A percentile compares a stretch with the other conserved stretches of the same genome.
Evolutionary conservation across 345 rosid species (phyloP).

Genomic region (Syzygium oleosum): DNA sequence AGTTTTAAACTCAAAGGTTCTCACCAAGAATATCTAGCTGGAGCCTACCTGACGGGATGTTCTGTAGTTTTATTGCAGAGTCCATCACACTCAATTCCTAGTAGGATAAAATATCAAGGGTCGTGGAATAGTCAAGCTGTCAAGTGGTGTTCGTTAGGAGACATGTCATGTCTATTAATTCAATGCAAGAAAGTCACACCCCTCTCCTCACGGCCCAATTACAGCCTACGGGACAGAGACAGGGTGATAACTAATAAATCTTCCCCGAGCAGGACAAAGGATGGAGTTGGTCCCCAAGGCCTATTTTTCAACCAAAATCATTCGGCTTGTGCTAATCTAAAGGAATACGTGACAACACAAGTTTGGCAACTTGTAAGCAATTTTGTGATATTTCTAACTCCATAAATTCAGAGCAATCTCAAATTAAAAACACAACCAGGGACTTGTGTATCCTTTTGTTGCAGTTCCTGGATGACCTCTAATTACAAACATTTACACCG

Average conservation of each 20-base stretch:
- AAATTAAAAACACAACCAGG: neutral
- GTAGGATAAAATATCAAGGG: neutral
- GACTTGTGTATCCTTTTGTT: no score
- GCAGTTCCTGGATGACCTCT: no score
- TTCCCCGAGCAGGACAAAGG: neutral
- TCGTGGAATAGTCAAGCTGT: neutral
- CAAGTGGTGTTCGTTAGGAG: neutral
- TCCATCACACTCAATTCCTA: neutral
- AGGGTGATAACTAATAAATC: no score
- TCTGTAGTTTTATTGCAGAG: accelerated
- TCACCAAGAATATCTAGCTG: neutral
- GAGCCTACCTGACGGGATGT: neutral
- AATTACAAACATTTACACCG: no score
- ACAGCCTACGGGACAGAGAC: neutral
- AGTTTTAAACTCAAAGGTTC: neutral
- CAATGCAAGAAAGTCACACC: neutral
- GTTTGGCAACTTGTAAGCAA: no score
- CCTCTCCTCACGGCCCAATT: neutral
- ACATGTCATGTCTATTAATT: neutral
- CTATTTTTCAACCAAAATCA: neutral
- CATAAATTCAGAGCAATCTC: neutral
- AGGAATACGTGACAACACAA: neutral
- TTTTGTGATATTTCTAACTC: neutral
- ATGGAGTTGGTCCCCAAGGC: neutral
- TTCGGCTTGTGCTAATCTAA: neutral